Evolutionary conservation across 148 eudicot species (phyloP), one percentile per base, ranked within the genome.

Genomic region (Cornus suecica): DNA sequence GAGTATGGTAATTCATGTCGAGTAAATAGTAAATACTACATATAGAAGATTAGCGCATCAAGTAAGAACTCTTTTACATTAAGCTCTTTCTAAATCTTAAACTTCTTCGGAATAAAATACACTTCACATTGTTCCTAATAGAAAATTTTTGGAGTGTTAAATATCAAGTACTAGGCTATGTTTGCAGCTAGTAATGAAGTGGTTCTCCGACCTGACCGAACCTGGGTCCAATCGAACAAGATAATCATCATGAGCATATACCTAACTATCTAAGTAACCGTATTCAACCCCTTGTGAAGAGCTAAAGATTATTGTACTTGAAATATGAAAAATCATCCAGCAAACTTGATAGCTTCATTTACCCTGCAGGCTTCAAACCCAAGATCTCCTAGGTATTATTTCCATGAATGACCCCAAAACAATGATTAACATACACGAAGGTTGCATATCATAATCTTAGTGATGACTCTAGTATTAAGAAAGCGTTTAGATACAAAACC

Each of bases 401-500:
- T 14, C 18, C 20, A 13, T 13, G 54, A 48, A 48, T 48, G 54
- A 48, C 20, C 18, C 1, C 54, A 6, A 0, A 37, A 37, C 42
- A 37, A 37, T 37, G 42, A 37, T 37, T 10, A 37, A 37, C 54
- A 48, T 48, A 16, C 54, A 48, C 2, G 20, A 48, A 48, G 13
- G 54, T 48, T 11, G 54, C 54, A 48, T 14, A 48, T 16, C 7
- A 48, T 11, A 13, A 48, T 48, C 54, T 48, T 18, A 48, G 15
- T 3, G 15, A 7, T 16, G 3, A 48, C 20, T 7, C 54, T 48
- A 48, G 4, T 48, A 48, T 48, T 16, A 48, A 48, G 18, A 11
- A 48, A 48, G 54, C 54, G 1, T 14, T 48, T 48, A 45, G 48
- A 32, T 20, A 58, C 71, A 41, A 77, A 61, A 90, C 97, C 79